These are phyloP conservation scores for Linnemannia zychae DNA, from an alignment of 192 early-diverging fungal species.

Conservation along the genomic window DNA sequence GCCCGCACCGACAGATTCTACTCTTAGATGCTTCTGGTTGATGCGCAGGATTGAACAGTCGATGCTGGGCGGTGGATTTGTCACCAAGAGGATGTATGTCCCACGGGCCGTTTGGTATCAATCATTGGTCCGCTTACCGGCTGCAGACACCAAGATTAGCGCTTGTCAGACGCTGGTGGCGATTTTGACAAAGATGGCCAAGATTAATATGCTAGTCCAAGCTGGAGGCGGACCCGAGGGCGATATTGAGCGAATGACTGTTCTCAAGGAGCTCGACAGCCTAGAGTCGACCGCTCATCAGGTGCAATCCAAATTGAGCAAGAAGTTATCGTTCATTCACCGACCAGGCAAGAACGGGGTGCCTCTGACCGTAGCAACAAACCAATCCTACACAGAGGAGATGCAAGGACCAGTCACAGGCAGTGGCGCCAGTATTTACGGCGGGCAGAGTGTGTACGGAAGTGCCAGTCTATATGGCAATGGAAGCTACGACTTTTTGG, in stretches of 20 bases:
- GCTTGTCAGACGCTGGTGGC: slow-evolving; percentile 48
- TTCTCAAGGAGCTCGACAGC: slow-evolving; percentile 36
- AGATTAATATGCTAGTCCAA: slow-evolving; percentile 44
- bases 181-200: slow-evolving; percentile 38
- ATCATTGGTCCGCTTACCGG: slow-evolving; percentile 46
- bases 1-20: slow-evolving; percentile 43
- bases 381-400: slow-evolving; percentile 35
- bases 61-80: slow-evolving; percentile 57
- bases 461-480: slow-evolving; percentile 15
- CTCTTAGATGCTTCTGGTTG: slow-evolving; percentile 58
- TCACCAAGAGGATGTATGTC: slow-evolving; percentile 59
- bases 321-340: slow-evolving; percentile 50
- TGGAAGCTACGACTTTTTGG: slow-evolving; percentile 12
- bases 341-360: slow-evolving; percentile 47
- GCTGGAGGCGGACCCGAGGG: slow-evolving; percentile 36
- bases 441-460: slow-evolving; percentile 20
- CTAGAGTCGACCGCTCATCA: slow-evolving; percentile 30
- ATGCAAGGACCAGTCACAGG: slow-evolving; percentile 42
- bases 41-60: slow-evolving; percentile 57
- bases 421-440: slow-evolving; percentile 30
- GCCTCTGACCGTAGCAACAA: slow-evolving; percentile 33
- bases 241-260: slow-evolving; percentile 20
- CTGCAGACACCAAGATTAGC: slow-evolving; percentile 53
- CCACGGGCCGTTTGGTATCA: slow-evolving; percentile 58
- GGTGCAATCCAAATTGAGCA: slow-evolving; percentile 42